Conservation (phyloP, 2,329 filamentous ascomycete genomes). For the Cladophialophora psammophila region DNA sequence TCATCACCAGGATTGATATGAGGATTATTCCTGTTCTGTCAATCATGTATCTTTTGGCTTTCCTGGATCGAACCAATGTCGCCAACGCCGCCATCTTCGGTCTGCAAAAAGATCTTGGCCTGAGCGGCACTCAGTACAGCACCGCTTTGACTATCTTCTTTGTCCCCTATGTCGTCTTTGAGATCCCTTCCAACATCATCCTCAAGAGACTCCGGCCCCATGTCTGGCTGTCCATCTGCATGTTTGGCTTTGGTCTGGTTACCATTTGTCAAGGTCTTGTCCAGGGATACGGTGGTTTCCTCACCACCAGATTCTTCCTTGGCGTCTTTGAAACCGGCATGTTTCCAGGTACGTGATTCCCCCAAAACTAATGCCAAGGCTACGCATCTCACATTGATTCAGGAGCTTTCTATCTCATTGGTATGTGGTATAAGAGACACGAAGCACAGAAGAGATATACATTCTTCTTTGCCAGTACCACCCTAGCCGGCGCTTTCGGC, state of each 20-base stretch:
- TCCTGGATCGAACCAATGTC: constrained; percentile 70
- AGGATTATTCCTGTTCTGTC: constrained; percentile 76
- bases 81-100: constrained; percentile 76
- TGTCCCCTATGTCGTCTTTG: constrained; percentile 72
- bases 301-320: constrained; percentile 84
- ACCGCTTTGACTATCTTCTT: constrained; percentile 82
- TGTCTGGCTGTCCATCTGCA: constrained; percentile 79
- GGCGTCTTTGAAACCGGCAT: constrained; percentile 79
- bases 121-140: constrained; percentile 70
- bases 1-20: constrained; percentile 74
- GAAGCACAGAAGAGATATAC: constrained; percentile 92
- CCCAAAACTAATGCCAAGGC: not conserved
- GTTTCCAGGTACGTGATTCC: constrained; percentile 38
- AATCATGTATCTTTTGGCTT: constrained; percentile 64
- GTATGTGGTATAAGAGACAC: constrained; percentile 79
- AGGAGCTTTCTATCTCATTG: constrained; percentile 47
- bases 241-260: constrained; percentile 81
- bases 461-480: constrained; percentile 85
- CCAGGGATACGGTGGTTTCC: constrained; percentile 76
- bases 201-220: constrained; percentile 72
- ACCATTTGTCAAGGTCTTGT: constrained; percentile 80
- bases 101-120: constrained; percentile 67
- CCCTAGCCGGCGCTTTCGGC: constrained; percentile 68
- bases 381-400: constrained; percentile 3
- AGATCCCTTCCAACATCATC: constrained; percentile 76